Base-by-base conservation (phyloP, 1,284 basidiomycete genomes). In the Anthracocystis panici-leucophaei region DNA sequence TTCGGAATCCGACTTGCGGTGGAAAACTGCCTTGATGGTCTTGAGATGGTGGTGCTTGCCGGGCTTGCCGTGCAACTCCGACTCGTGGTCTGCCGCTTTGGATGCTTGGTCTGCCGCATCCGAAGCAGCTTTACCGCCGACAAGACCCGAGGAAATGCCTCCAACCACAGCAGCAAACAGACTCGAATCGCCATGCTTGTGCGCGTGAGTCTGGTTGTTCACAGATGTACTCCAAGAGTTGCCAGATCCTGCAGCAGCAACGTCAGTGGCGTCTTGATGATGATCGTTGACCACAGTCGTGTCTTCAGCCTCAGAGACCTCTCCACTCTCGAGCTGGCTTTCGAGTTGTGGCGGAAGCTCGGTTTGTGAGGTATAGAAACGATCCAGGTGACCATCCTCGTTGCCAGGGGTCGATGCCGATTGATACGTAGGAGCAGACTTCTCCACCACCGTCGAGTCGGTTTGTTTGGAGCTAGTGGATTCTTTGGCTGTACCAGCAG, bases 291-390 rank as follows among this genome's bases (percentile, higher is more conserved):
- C 75, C 12, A 54, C 67, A 5, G 70, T 65, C 2, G 51, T 45
- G 29, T 66, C 62, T n/a, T 74, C 64, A 49, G 55, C 61, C 16
- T 64, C 63, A 14, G 63, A 58, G 0, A 8, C 31, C 18, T 44
- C 44, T 9, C 27, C 48, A 11, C 48, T 49, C n/a, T 49, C 48
- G 18, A 42, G 58, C 45, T 59, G 25, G 21, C 45, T 25, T 18
- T 74, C 57, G 11, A 69, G 58, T 16, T 46, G 52, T 6, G 67
- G 61, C 33, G 65, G 71, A 11, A 75, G 62, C 52, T 71, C 64
- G 27, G 57, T 62, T 42, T 57, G 45, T n/a, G 68, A 40, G 0
- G 73, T 75, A 49, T 71, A 71, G 68, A 75, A 75, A n/a, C 67
- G 73, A 41, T 75, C 73, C n/a, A 75, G 60, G n/a, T 56, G 29